Evolutionary conservation across 768 basidiomycete genomes (phyloP).

Genomic region (Chalciporus sphaerocephalus): DNA sequence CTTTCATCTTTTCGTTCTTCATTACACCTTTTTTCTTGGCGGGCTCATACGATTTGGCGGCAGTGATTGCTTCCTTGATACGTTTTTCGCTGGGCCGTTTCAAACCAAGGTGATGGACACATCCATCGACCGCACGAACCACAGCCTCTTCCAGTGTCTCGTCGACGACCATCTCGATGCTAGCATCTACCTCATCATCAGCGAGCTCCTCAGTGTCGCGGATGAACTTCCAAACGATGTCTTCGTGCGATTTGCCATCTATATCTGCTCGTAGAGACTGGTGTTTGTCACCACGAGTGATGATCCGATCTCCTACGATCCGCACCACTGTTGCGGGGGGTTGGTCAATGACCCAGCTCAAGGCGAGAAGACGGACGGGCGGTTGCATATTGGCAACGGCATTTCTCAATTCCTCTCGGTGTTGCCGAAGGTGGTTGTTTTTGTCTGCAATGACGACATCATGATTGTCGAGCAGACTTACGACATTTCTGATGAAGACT

Average conservation of each 20-base stretch:
- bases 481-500: conserved; percentile 69
- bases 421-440: conserved; percentile 85
- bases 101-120: conserved; percentile 52
- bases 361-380: conserved; percentile 71
- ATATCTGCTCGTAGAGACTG: conserved; percentile 69
- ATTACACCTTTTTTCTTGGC: conserved; percentile 2
- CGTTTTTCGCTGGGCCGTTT: conserved; percentile 49
- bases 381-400: conserved; percentile 41
- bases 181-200: conserved; percentile 58
- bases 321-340: conserved; percentile 63
- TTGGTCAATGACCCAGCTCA: conserved; percentile 67
- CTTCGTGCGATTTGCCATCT: conserved; percentile 58
- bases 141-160: conserved; percentile 55
- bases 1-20: conserved; percentile 22
- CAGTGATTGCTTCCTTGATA: conserved; percentile 43
- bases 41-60: conserved; percentile 40
- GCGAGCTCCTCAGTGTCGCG: conserved; percentile 54
- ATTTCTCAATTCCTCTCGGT: conserved; percentile 67
- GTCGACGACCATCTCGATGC: conserved; percentile 62
- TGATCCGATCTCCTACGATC: conserved; percentile 73
- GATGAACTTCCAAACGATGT: conserved; percentile 78
- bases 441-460: conserved; percentile 92
- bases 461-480: conserved; percentile 50
- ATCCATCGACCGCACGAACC: conserved; percentile 52
- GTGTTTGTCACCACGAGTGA: conserved; percentile 76